These are phyloP conservation scores for Kokia cookei DNA, from an alignment of 441 rosid genomes.

Conservation along the genomic window DNA sequence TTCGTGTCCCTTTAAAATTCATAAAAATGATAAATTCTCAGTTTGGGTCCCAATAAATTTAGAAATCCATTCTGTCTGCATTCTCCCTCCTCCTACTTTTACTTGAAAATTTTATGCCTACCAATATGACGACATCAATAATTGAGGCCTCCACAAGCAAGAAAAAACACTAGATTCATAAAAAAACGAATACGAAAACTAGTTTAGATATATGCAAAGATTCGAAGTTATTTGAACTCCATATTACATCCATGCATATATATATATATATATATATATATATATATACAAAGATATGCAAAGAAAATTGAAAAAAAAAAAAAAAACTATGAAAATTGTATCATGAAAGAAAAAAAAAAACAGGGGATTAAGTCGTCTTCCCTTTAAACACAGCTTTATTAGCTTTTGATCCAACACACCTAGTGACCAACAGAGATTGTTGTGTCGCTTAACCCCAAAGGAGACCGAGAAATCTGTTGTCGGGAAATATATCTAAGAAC, in stretches of 20 bases:
- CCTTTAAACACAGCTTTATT: background rate
- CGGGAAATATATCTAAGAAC: constrained; percentile 12
- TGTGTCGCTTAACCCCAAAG: constrained; percentile 20
- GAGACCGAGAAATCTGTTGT: constrained; percentile 25
- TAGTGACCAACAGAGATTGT: constrained; percentile 24
- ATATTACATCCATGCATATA: background rate
- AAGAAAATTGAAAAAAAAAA: background rate
- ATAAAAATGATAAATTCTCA: too few species aligned
- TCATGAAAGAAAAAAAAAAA: background rate
- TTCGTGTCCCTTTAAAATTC: too few species aligned
- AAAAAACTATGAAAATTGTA: background rate
- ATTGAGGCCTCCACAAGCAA: too few species aligned
- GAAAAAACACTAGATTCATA: too few species aligned
- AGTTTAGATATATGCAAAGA: too few species aligned
- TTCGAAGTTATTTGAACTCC: background rate
- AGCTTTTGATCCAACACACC: background rate
- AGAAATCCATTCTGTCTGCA: too few species aligned
- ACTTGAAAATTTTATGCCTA: too few species aligned
- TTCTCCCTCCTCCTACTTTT: too few species aligned
- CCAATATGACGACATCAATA: too few species aligned
- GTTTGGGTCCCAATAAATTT: too few species aligned
- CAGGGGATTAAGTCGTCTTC: background rate
- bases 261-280: background rate
- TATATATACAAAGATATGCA: background rate
- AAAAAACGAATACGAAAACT: too few species aligned